These are phyloP conservation scores for Eimeria brunetti DNA, from an alignment of 169 alveolate genomes.

Conservation along the genomic window DNA sequence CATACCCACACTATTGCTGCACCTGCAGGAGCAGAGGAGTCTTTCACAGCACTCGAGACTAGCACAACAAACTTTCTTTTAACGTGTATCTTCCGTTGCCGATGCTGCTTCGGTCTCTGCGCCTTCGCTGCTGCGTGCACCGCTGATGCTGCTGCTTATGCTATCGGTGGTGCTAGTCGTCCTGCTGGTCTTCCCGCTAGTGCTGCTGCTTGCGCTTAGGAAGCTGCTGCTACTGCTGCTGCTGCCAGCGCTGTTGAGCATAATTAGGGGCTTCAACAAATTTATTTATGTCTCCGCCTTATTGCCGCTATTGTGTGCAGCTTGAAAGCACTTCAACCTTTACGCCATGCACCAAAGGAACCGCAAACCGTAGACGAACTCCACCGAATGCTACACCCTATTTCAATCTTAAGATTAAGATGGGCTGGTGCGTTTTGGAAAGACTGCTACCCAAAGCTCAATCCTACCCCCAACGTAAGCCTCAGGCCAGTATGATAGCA, in stretches of 20 bases:
- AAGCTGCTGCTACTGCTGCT: background rate
- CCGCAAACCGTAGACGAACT: background rate
- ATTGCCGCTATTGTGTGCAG: background rate
- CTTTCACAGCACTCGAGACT: background rate
- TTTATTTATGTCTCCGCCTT: background rate
- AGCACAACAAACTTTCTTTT: background rate
- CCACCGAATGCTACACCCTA: background rate
- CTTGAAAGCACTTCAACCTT: background rate
- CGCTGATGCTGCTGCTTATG: background rate
- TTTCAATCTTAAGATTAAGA: no score
- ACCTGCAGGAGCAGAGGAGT: background rate
- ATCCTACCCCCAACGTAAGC: background rate
- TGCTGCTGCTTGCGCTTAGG: background rate
- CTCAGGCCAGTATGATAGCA: background rate
- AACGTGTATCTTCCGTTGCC: background rate
- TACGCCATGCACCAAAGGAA: background rate
- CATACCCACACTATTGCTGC: no score
- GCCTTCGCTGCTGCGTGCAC: background rate
- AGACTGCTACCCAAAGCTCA: no score
- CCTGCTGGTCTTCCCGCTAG: background rate
- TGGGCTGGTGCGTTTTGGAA: no score
- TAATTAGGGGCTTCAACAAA: background rate
- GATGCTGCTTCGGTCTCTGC: background rate
- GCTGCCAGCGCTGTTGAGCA: background rate
- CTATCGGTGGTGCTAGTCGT: background rate